phyloP scores from a whole-genome alignment of 2,329 filamentous ascomycete genomes.

The Xylogone sp. region DNA sequence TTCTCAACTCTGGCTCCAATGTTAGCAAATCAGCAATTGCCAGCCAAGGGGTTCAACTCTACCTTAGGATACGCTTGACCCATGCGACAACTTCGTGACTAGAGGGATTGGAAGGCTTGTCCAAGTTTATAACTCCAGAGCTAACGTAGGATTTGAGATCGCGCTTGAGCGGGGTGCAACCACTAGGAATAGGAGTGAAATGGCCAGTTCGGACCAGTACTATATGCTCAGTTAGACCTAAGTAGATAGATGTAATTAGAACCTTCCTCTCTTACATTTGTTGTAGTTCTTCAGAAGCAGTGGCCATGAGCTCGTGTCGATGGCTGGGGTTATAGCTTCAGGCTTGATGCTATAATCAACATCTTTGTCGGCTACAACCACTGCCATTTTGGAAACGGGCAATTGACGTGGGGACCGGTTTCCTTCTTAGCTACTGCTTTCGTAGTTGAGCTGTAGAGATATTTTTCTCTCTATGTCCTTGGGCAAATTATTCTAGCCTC shows the following conservation, averaged over 20 bases:
- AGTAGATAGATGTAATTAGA: background rate
- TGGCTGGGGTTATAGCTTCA: slow-evolving; percentile 69
- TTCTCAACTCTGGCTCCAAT: slow-evolving; percentile 70
- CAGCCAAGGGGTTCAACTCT: slow-evolving; percentile 26
- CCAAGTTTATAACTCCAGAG: slow-evolving; percentile 96
- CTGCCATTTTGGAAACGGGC: slow-evolving; percentile 32
- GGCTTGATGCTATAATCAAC: slow-evolving; percentile 90
- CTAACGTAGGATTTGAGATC: slow-evolving; percentile 97
- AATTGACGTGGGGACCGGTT: slow-evolving; percentile 6
- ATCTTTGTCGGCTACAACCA: slow-evolving; percentile 50
- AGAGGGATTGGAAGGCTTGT: slow-evolving; percentile 96
- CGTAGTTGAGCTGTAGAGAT: background rate
- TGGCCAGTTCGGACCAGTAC: slow-evolving; percentile 92
- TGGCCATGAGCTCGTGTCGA: slow-evolving; percentile 89
- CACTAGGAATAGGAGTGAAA: slow-evolving; percentile 93
- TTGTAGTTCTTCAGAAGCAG: slow-evolving; percentile 95
- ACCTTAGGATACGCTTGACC: slow-evolving; percentile 97
- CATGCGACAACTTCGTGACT: slow-evolving; percentile 98
- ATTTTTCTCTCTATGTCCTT: background rate
- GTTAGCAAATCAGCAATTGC: slow-evolving; percentile 12
- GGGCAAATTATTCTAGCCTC: slow-evolving; percentile 6
- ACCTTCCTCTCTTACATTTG: slow-evolving; percentile 60
- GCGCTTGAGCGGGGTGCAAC: slow-evolving; percentile 85
- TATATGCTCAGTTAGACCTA: slow-evolving; percentile 34
- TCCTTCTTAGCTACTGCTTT: background rate